Evolutionary conservation across 805 yeast species (phyloP).

Genomic region (Candida sanyiensis): DNA sequence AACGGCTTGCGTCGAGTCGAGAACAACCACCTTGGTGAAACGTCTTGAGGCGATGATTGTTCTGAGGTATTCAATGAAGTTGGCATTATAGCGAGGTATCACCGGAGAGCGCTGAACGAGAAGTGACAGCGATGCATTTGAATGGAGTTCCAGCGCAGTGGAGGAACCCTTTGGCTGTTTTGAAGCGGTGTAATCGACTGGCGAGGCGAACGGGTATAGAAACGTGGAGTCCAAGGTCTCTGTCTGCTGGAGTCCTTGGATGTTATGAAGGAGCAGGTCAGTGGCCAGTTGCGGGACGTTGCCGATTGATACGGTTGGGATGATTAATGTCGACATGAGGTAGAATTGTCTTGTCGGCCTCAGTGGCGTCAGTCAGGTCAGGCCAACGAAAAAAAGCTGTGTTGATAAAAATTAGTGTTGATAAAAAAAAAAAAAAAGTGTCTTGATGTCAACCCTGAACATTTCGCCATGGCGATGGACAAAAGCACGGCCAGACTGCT

Average conservation of each 20-base stretch:
- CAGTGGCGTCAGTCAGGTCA: neutral
- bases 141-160: conserved; percentile 63
- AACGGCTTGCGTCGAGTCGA: conserved; percentile 74
- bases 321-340: conserved; percentile 6
- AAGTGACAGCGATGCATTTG: conserved; percentile 42
- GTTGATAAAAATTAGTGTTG: neutral
- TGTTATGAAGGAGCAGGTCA: conserved; percentile 70
- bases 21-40: conserved; percentile 44
- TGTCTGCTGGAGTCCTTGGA: conserved; percentile 45
- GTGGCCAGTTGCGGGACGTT: conserved; percentile 81
- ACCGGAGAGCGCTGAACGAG: conserved; percentile 83
- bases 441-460: neutral
- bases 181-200: conserved; percentile 45
- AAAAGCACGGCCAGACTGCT: neutral
- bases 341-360: too few species aligned
- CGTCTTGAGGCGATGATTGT: conserved; percentile 40
- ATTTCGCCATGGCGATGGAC: too few species aligned
- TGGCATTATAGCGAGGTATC: conserved; percentile 52
- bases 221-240: conserved; percentile 52
- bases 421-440: neutral
- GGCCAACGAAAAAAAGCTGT: neutral
- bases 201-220: conserved; percentile 80
- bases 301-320: conserved; percentile 83
- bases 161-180: conserved; percentile 31
- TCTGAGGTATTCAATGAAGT: conserved; percentile 47